Base-by-base conservation (phyloP, 2,329 filamentous ascomycete genomes). In the Aspergillaceae sp. region DNA sequence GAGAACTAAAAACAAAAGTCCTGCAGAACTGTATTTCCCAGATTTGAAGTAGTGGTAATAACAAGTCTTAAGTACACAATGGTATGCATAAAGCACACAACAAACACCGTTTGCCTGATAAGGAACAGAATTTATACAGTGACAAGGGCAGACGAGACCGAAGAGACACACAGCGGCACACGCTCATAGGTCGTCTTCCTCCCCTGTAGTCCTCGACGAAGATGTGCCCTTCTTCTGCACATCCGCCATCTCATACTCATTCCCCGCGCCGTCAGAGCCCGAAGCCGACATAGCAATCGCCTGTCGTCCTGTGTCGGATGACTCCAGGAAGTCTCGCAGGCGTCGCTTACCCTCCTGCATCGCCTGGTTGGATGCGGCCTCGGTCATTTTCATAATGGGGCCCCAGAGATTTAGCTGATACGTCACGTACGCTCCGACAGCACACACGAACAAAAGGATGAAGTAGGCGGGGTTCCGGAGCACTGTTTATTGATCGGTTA, bases 341-440 rank as follows among this genome's bases (percentile, higher is more conserved):
- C 86, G 84, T 72, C 92, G 85, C 74, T 95, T 96, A 62, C 87
- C 87, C 55, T 98, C 88, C 56, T 94, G 88, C 29, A 95, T 61
- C 5, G 87, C 92, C 70, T 98, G 92, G 51, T 78, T 77, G 41
- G 82, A 84, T 3, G 92, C 92, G 9, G 92, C 92, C 57, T 92
- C 92, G 54, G 82, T 80, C 87, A 98, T 96, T 62, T 94, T 89
- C 56, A 94, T 75, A 75, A 98, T 97, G 0, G 92, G 92, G 1
- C 92, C 92, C 72, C 94, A 90, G 10, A 98, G 80, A 65, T 97
- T 97, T 55, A 98, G 83, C 32, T 83, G 90, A 69, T 92, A 96
- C 3, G 90, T 92, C 29, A 96, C 75, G 60, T 97, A 98, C 3
- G 85, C 86, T 46, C 79, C 89, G 44, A 85, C 79, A 7, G 76